Conservation (phyloP, 2,329 filamentous ascomycete genomes). For the Paecilomyces variotii region DNA sequence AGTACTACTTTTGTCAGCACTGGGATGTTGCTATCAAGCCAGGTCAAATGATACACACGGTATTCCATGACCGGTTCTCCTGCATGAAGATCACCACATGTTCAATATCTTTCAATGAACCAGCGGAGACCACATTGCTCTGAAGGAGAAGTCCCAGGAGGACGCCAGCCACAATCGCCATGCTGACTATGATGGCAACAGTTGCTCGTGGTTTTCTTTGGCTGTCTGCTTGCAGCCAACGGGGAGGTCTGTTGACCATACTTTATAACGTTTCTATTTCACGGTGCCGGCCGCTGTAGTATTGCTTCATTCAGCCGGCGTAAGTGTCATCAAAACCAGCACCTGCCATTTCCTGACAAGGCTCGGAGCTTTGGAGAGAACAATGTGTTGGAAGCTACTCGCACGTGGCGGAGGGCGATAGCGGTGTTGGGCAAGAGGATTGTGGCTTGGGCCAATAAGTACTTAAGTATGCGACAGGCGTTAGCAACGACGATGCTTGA, state of each 20-base stretch:
- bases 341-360: neutral
- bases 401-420: neutral
- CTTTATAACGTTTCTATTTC: neutral
- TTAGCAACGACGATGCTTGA: neutral
- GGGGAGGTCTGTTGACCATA: neutral
- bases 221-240: neutral
- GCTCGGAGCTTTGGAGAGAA: neutral
- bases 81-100: conserved; percentile 55
- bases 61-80: conserved; percentile 38
- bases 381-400: neutral
- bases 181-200: neutral
- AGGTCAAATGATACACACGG: conserved; percentile 13
- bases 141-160: conserved; percentile 11
- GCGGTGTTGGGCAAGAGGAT: neutral
- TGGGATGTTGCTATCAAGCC: neutral
- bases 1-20: conserved; percentile 37
- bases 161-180: conserved; percentile 8
- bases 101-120: conserved; percentile 41
- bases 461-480: neutral
- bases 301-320: neutral
- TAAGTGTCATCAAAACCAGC: neutral
- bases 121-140: conserved; percentile 5
- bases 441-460: neutral
- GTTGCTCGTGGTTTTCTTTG: neutral
- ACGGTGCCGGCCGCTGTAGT: neutral